phyloP scores from a whole-genome alignment of 2,329 filamentous ascomycete species.

The Cladobotryum mycophilum region DNA sequence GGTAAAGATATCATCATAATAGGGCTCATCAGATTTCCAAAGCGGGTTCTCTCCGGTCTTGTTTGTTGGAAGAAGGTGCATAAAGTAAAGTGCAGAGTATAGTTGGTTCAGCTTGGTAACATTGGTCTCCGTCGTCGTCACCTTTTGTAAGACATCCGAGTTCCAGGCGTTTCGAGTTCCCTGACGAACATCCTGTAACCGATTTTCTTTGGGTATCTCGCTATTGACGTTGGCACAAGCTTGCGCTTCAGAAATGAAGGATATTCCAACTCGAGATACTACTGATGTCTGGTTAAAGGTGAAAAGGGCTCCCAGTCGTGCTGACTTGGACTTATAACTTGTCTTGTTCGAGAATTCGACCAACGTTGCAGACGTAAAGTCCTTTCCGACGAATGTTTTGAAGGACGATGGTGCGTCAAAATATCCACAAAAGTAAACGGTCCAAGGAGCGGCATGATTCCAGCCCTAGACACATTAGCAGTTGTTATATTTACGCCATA shows the following conservation, averaged over 20 bases:
- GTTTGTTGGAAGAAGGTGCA: slow-evolving; percentile 63
- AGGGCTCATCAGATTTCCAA: slow-evolving; percentile 59
- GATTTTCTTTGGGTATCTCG: slow-evolving; percentile 46
- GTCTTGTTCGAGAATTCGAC: slow-evolving; percentile 26
- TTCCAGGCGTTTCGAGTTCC: slow-evolving; percentile 53
- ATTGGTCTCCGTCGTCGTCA: slow-evolving; percentile 53
- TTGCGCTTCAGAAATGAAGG: slow-evolving; percentile 56
- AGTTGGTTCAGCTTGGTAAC: slow-evolving; percentile 51
- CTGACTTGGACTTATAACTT: slow-evolving; percentile 27
- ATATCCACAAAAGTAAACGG: slow-evolving; percentile 56
- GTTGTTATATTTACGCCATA: not conserved
- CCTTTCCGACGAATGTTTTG: slow-evolving; percentile 37
- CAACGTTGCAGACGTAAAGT: slow-evolving; percentile 25
- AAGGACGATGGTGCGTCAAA: slow-evolving; percentile 44
- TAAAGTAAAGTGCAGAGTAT: slow-evolving; percentile 64
- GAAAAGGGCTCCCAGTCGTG: slow-evolving; percentile 47
- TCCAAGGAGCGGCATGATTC: slow-evolving; percentile 59
- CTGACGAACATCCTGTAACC: slow-evolving; percentile 38
- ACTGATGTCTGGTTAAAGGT: slow-evolving; percentile 43
- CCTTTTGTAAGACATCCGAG: slow-evolving; percentile 53
- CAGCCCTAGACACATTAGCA: slow-evolving; percentile 40
- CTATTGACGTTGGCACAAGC: slow-evolving; percentile 53
- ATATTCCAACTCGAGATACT: slow-evolving; percentile 58
- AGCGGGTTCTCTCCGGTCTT: slow-evolving; percentile 64
- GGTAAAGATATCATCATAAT: slow-evolving; percentile 67